Evolutionary conservation across 1,284 basidiomycete species (phyloP), one percentile per base, ranked within the genome.

Genomic region (Moesziomyces aphidis): DNA sequence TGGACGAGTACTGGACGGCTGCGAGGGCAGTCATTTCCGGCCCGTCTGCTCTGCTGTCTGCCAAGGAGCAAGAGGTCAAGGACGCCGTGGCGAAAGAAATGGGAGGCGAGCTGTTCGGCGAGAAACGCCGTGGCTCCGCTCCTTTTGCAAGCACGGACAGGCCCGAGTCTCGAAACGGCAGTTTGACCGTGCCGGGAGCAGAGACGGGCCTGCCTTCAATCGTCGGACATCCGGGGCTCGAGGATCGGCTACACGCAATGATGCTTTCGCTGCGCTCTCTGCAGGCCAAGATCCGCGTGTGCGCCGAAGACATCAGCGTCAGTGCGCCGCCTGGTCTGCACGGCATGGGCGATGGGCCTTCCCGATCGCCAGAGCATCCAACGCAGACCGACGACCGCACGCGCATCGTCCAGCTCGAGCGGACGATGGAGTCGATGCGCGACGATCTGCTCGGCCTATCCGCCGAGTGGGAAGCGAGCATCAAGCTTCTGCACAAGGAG

Each of bases 221-320:
- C 36, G 21, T 43, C 6, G 56, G 63, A 1, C 76, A 80, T 48
- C 60, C 65, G 1, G 79, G 80, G 9, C 50, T 83, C 23, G 73
- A 80, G 26, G 79, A 83, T 48, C 78, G 75, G n/a, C 63, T 77
- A 10, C 39, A 60, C 7, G 73, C 76, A 22, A 80, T 84, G 71
- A 79, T 70, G 34, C 61, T 74, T 5, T 61, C 69, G n/a, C 74
- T 84, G 9, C 79, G 83, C 19, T 73, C 82, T n/a, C 53, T 84
- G 28, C 83, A 84, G 60, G 75, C 78, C 61, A 84, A 84, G 70
- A 72, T 84, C 39, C 68, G 75, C 34, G 78, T 78, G 19, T 83
- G 80, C 53, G 67, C 67, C 13, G 82, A 82, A 48, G 83, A 83
- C 31, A 57, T 80, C 4, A 47, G 46, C 5, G 51, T 83, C 54